A percentile compares a stretch with the other conserved stretches of the same genome.
These are phyloP conservation scores for Obelidium mucronatum DNA, from an alignment of 192 early-diverging fungal genomes.

Conservation along the genomic window DNA sequence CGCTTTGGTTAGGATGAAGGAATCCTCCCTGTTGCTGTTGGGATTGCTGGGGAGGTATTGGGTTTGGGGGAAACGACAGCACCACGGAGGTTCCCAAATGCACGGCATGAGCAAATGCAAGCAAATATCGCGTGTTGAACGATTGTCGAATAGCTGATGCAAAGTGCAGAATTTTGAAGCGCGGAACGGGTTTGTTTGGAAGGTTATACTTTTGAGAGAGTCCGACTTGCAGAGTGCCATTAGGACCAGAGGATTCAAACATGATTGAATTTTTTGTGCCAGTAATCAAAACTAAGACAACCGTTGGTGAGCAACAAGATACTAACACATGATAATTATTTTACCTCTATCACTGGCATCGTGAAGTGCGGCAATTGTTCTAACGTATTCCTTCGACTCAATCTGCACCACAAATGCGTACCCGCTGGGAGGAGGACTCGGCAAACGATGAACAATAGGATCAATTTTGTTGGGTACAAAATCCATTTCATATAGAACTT, in stretches of 20 bases:
- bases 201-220: conserved; percentile 43
- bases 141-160: conserved; percentile 28
- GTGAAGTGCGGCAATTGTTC: conserved; percentile 41
- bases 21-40: not conserved
- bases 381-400: conserved; percentile 39
- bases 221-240: conserved; percentile 48
- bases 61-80: conserved; percentile 38
- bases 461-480: conserved; percentile 45
- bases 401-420: conserved; percentile 46
- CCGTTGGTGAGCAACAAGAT: not conserved
- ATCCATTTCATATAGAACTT: conserved; percentile 52
- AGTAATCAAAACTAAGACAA: conserved; percentile 33
- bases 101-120: conserved; percentile 39
- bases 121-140: conserved; percentile 45
- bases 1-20: too few species aligned
- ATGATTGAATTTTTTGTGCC: conserved; percentile 48
- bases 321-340: too few species aligned
- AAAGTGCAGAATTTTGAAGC: conserved; percentile 44
- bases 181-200: conserved; percentile 26
- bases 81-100: conserved; percentile 41
- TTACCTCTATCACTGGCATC: conserved; percentile 46
- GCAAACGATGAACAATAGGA: conserved; percentile 38
- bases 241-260: conserved; percentile 37
- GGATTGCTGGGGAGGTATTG: not conserved
- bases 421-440: conserved; percentile 15